Conservation (phyloP, 768 basidiomycete genomes). For the Panaeolus cyanescens region DNA sequence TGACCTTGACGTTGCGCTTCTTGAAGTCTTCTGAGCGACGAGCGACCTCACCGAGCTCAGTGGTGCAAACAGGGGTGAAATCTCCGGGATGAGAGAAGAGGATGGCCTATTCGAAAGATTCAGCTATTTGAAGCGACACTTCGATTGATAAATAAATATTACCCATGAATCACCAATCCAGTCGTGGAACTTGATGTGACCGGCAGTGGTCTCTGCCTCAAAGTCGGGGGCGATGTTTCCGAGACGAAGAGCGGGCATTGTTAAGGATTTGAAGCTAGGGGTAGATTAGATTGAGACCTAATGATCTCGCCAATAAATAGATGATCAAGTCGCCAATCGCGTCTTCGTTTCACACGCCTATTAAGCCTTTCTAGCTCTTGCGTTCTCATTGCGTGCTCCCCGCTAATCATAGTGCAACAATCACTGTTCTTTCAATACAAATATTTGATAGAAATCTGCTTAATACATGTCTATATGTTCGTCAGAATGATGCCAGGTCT, state of each 20-base stretch:
- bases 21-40: constrained; percentile 83
- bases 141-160: constrained; percentile 21
- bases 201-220: constrained; percentile 84
- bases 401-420: neutral
- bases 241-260: constrained; percentile 67
- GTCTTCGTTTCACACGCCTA: constrained; percentile 65
- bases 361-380: constrained; percentile 30
- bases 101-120: constrained; percentile 52
- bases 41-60: constrained; percentile 95
- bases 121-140: constrained; percentile 2
- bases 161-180: constrained; percentile 92
- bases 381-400: constrained; percentile 45
- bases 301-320: constrained; percentile 14
- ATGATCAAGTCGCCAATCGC: constrained; percentile 40
- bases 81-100: constrained; percentile 96
- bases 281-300: constrained; percentile 9
- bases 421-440: neutral
- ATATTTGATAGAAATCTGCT: neutral
- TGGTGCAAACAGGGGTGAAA: constrained; percentile 94
- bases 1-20: constrained; percentile 89
- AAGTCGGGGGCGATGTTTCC: constrained; percentile 92
- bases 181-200: constrained; percentile 89
- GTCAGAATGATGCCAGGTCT: neutral
- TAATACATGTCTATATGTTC: neutral
- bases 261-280: constrained; percentile 9